These are phyloP conservation scores for Phytophthora meadii DNA, from an alignment of 352 stramenopile species.

Conservation along the genomic window DNA sequence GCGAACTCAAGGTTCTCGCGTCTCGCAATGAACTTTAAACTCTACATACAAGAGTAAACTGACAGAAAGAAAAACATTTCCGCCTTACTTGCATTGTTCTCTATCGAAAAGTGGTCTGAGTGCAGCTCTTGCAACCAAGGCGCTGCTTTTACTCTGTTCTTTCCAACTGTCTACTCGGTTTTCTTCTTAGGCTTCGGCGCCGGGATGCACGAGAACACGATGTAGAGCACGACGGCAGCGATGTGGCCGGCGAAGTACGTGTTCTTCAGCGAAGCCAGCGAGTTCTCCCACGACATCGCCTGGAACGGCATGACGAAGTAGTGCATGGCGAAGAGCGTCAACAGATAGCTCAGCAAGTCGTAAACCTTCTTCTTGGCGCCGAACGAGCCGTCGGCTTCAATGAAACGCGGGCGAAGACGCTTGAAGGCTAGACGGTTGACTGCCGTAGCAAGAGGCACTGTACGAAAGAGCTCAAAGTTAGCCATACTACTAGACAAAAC, in stretches of 20 bases:
- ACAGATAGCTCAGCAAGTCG: conserved; percentile 57
- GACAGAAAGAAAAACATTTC: too few species aligned
- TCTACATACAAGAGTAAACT: conserved; percentile 2
- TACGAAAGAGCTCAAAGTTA: conserved; percentile 4
- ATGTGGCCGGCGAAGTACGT: conserved; percentile 80
- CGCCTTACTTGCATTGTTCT: conserved; percentile 33
- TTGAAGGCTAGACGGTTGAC: conserved; percentile 75
- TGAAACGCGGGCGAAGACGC: conserved; percentile 71
- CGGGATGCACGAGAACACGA: conserved; percentile 73
- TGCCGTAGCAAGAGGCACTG: conserved; percentile 68
- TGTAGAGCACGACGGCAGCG: conserved; percentile 63
- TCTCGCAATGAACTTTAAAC: conserved; percentile 49
- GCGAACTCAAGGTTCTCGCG: conserved; percentile 59
- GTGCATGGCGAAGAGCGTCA: conserved; percentile 61
- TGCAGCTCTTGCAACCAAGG: conserved; percentile 19
- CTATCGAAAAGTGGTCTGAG: conserved; percentile 18
- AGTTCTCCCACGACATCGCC: conserved; percentile 76
- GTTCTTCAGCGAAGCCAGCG: conserved; percentile 67
- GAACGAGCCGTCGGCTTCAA: conserved; percentile 63
- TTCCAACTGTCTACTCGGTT: conserved; percentile 43
- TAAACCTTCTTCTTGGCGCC: conserved; percentile 66
- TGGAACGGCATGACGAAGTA: conserved; percentile 82
- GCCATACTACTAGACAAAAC: too few species aligned
- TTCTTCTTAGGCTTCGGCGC: conserved; percentile 65
- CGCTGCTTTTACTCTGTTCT: conserved; percentile 12